A percentile compares a stretch with the other conserved stretches of the same genome.
These are phyloP conservation scores for Helotiales sp. DNA, from an alignment of 2,329 filamentous ascomycete species.

Conservation along the genomic window DNA sequence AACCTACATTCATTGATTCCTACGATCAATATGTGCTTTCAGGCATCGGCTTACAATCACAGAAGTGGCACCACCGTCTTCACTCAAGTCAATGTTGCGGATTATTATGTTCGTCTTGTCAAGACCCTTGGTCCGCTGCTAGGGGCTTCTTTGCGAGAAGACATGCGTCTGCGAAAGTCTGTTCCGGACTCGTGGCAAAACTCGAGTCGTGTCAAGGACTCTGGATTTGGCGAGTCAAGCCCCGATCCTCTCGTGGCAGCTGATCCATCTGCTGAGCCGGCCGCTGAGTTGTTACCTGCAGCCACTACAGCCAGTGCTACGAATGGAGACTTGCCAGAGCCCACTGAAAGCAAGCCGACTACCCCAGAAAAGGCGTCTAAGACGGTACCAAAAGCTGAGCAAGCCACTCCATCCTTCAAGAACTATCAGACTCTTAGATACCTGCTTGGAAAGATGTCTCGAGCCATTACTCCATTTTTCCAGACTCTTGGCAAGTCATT, in stretches of 20 bases:
- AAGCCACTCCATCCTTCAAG: slow-evolving; percentile 57
- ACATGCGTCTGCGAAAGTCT: slow-evolving; percentile 73
- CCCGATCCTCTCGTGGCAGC: slow-evolving; percentile 20
- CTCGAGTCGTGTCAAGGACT: slow-evolving; percentile 34
- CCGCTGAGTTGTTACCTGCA: neutral
- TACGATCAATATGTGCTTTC: slow-evolving; percentile 76
- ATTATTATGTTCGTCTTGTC: slow-evolving; percentile 79
- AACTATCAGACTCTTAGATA: slow-evolving; percentile 81
- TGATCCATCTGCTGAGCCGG: slow-evolving; percentile 24
- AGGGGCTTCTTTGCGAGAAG: slow-evolving; percentile 82
- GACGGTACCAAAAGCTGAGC: slow-evolving; percentile 51
- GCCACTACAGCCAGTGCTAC: neutral
- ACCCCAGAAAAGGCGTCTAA: slow-evolving; percentile 32
- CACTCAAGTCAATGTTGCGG: slow-evolving; percentile 78
- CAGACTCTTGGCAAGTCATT: slow-evolving; percentile 84
- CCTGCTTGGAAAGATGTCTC: slow-evolving; percentile 78
- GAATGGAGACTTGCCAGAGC: slow-evolving; percentile 10
- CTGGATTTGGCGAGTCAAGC: slow-evolving; percentile 30
- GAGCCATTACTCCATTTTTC: slow-evolving; percentile 82
- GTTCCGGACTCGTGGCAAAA: slow-evolving; percentile 71
- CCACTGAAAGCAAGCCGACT: neutral
- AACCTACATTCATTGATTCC: slow-evolving; percentile 77
- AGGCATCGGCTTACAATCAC: slow-evolving; percentile 60
- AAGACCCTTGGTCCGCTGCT: slow-evolving; percentile 78
- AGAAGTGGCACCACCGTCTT: slow-evolving; percentile 66